Conservation (phyloP, 2,329 filamentous ascomycete species). For the Iodosphaeria phyllophila region DNA sequence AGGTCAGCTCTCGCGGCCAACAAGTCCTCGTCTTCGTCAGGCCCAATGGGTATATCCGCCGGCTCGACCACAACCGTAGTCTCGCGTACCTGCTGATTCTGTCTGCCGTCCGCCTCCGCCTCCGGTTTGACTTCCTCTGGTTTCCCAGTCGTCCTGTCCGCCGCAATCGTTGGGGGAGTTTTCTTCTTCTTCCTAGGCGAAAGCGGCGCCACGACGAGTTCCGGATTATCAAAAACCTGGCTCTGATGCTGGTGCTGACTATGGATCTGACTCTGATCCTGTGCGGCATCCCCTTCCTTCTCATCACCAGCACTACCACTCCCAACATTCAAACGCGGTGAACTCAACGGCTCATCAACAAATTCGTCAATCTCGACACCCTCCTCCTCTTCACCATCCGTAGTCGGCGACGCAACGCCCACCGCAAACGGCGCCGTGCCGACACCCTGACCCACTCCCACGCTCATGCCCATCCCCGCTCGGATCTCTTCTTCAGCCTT, state of each 20-base stretch:
- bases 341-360: slow-evolving; percentile 60
- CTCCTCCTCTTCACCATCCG: slow-evolving; percentile 43
- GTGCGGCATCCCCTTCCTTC: too few relatives aligned
- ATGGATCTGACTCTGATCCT: too few relatives aligned
- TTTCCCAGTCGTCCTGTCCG: neutral
- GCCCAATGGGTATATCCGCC: too few relatives aligned
- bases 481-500: slow-evolving; percentile 38
- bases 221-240: slow-evolving; percentile 30
- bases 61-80: too few relatives aligned
- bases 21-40: too few relatives aligned
- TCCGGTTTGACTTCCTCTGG: neutral
- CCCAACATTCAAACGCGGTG: slow-evolving; percentile 42
- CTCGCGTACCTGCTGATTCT: too few relatives aligned
- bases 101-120: too few relatives aligned
- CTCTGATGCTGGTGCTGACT: slow-evolving; percentile 28
- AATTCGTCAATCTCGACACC: too few relatives aligned
- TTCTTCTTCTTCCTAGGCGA: slow-evolving; percentile 37
- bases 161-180: neutral
- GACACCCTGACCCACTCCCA: too few relatives aligned
- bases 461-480: too few relatives aligned
- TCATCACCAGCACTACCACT: slow-evolving; percentile 43
- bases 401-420: slow-evolving; percentile 9
- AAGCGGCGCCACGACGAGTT: slow-evolving; percentile 36
- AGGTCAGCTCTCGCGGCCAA: too few relatives aligned
- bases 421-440: too few relatives aligned